phyloP scores from a whole-genome alignment of 768 basidiomycete species.

The Trametes punicea region DNA sequence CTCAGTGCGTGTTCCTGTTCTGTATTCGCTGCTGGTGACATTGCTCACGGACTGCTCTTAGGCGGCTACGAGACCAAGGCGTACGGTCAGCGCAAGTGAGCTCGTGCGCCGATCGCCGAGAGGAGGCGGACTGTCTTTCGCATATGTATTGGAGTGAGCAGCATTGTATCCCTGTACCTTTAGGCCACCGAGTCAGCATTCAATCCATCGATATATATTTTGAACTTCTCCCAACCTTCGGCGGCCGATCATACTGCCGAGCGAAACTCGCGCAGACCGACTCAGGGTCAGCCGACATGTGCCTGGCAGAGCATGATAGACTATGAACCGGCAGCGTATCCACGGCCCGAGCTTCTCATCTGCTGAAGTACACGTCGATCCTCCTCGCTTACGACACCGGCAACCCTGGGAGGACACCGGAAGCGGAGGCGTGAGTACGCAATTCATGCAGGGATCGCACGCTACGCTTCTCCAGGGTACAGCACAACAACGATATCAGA shows the following conservation, averaged over 20 bases:
- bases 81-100: slow-evolving; percentile 27
- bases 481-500: not conserved
- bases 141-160: slow-evolving; percentile 8
- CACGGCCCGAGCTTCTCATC: not conserved
- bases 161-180: slow-evolving; percentile 10
- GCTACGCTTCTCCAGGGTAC: not conserved
- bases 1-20: slow-evolving; percentile 41
- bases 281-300: no score
- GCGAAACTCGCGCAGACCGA: no score
- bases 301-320: no score
- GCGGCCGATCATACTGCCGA: not conserved
- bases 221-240: not conserved
- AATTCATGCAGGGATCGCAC: not conserved
- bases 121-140: not conserved
- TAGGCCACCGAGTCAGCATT: slow-evolving; percentile 3
- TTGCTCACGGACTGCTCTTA: not conserved
- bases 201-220: not conserved
- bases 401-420: not conserved
- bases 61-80: slow-evolving; percentile 41
- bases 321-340: no score
- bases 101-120: not conserved
- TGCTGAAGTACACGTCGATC: not conserved
- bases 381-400: not conserved
- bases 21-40: not conserved
- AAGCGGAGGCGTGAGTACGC: not conserved